phyloP scores from a whole-genome alignment of 108 stramenopile genomes.

The Nitzschia sp. region DNA sequence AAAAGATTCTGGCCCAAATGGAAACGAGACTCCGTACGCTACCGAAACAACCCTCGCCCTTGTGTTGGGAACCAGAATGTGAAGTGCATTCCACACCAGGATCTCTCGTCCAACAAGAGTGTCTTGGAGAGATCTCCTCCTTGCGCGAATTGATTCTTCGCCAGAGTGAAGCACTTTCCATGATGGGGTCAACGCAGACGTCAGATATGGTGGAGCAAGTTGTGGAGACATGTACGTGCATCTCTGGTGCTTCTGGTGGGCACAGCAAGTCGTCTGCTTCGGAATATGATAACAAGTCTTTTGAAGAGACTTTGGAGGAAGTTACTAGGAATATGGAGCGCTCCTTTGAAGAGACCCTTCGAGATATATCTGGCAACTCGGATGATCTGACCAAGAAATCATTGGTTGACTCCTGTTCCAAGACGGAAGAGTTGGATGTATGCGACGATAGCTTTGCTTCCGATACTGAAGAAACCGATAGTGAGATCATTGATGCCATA shows the following conservation, averaged over 20 bases:
- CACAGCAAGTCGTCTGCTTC: neutral
- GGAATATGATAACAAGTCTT: conserved; percentile 1
- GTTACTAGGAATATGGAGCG: conserved; percentile 1
- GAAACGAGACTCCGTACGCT: neutral
- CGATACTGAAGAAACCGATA: conserved; percentile 20
- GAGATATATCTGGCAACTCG: conserved; percentile 8
- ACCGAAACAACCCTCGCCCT: no score
- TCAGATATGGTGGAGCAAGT: neutral
- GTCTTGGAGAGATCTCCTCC: conserved; percentile 2
- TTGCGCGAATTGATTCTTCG: neutral
- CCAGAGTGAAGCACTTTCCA: conserved; percentile 3
- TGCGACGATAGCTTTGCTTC: conserved; percentile 12
- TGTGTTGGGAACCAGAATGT: conserved; percentile 9
- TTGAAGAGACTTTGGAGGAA: conserved; percentile 7
- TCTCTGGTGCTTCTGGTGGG: neutral
- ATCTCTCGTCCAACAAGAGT: neutral
- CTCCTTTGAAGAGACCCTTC: conserved; percentile 1
- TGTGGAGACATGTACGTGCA: neutral
- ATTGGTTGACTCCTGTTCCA: neutral
- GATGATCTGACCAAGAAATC: neutral
- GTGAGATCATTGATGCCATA: conserved; percentile 37
- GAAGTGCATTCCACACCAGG: neutral
- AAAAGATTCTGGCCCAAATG: conserved; percentile 6
- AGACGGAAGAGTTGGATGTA: neutral
- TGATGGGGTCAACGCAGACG: neutral